A percentile compares a stretch with the other conserved stretches of the same genome.
These are phyloP conservation scores for Gypsophila paniculata DNA, from an alignment of 179 eudicot species.

Conservation along the genomic window DNA sequence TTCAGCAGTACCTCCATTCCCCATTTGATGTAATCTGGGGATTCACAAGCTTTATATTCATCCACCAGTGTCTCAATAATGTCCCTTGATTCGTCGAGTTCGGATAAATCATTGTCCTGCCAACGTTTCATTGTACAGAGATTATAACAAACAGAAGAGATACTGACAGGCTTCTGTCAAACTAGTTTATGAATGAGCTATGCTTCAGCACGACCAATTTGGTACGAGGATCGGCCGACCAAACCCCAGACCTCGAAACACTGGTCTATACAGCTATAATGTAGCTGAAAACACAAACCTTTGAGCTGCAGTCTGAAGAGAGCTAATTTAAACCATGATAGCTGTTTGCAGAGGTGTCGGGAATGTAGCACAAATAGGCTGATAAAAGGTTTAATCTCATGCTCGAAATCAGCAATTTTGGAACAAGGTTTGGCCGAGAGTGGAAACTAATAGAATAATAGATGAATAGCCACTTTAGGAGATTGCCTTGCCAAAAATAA, in stretches of 20 bases:
- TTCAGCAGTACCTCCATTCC: slow-evolving; percentile 76
- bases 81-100: slow-evolving; percentile 94
- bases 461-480: neutral
- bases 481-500: neutral
- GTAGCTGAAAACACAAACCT: neutral
- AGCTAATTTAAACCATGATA: slow-evolving; percentile 3
- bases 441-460: neutral
- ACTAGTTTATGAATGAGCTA: too few species aligned
- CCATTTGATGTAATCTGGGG: slow-evolving; percentile 99
- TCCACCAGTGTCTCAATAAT: slow-evolving; percentile 86
- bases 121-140: slow-evolving; percentile 7
- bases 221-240: neutral
- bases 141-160: slow-evolving; percentile 20
- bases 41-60: slow-evolving; percentile 98
- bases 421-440: neutral
- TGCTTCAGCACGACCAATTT: neutral
- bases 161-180: neutral
- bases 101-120: slow-evolving; percentile 98
- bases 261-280: neutral
- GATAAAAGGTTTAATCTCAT: neutral
- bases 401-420: neutral
- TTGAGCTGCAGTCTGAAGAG: slow-evolving; percentile 1
- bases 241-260: neutral
- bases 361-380: neutral
- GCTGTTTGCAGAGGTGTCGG: slow-evolving; percentile 2